Percentiles rank a stretch among this genome's conserved stretches.
These are phyloP conservation scores for Cucurbita ficifolia DNA, from an alignment of 306 rosid species.

Conservation along the genomic window DNA sequence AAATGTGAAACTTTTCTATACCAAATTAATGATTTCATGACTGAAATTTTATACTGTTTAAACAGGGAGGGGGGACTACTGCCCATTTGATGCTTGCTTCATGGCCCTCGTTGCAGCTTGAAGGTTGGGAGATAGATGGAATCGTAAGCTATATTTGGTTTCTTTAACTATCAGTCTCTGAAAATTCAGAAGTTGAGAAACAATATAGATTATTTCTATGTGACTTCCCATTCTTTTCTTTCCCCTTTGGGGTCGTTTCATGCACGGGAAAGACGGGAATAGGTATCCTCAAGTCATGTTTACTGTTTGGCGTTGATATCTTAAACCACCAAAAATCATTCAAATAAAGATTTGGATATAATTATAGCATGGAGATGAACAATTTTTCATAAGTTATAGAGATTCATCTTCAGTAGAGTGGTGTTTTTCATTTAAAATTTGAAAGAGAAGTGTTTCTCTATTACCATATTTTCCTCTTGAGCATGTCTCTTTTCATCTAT, in stretches of 20 bases:
- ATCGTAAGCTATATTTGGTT: slow-evolving; percentile 35
- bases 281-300: neutral
- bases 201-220: neutral
- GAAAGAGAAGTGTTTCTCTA: neutral
- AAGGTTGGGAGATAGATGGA: slow-evolving; percentile 91
- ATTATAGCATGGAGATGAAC: neutral
- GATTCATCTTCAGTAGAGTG: neutral
- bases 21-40: slow-evolving; percentile 1
- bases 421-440: too few relatives aligned
- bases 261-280: neutral
- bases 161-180: slow-evolving; percentile 5
- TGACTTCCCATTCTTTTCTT: neutral
- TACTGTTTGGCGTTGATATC: neutral
- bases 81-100: slow-evolving; percentile 81
- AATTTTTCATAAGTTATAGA: neutral
- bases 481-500: neutral
- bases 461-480: neutral
- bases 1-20: slow-evolving; percentile 3
- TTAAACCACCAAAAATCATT: neutral
- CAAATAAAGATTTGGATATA: neutral
- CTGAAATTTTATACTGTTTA: slow-evolving; percentile 10
- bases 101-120: slow-evolving; percentile 87
- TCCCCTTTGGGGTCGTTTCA: neutral
- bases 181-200: neutral
- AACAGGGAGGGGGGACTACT: slow-evolving; percentile 92